Base-by-base conservation (phyloP, 2,329 filamentous ascomycete genomes). In the Corynespora cassiicola region DNA sequence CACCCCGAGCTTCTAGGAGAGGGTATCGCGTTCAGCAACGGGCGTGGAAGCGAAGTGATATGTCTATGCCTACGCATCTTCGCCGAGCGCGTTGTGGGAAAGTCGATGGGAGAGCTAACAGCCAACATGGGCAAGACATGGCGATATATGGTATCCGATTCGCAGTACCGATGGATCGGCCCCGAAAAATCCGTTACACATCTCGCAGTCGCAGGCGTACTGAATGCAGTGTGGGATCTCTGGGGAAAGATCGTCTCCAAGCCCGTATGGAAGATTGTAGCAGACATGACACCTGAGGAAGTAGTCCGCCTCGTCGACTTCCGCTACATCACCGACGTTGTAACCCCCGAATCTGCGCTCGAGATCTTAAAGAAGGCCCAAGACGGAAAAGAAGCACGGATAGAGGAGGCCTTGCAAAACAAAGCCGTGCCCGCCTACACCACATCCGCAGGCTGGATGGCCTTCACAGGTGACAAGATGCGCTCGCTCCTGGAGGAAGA, bases 181-280 rank as follows among this genome's bases (percentile, higher is more conserved):
- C 89, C 89, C 0, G 89, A 95, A 58, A 94, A 95, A 73, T 88
- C 88, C 42, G 89, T 94, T 25, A 91, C 91, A 52, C 89, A 95
- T 69, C 84, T 95, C 3, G 89, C 88, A 2, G 81, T 94, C 5
- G 88, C 87, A 14, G 86, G 87, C 18, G 85, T 92, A 12, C 86
- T 91, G 57, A 95, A 95, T 64, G 88, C 88, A 5, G 75, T 92
- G 50, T 95, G 89, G 89, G 89, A 95, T 69, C 79, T 95, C 15
- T 94, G 89, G 88, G 88, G 86, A 35, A 94, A 91, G 75, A 77
- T 78, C 4, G 78, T 90, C 21, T 77, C 79, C 49, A 95, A 94
- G 74, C 89, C 89, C 2, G 87, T 95, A 10, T 95, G 89, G 89
- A 80, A 82, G 43, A 84, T 95, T 46, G 85, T 95, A 17, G 84